phyloP scores from a whole-genome alignment of 2,329 filamentous ascomycete species.

The Aspergillus quadrilineatus region DNA sequence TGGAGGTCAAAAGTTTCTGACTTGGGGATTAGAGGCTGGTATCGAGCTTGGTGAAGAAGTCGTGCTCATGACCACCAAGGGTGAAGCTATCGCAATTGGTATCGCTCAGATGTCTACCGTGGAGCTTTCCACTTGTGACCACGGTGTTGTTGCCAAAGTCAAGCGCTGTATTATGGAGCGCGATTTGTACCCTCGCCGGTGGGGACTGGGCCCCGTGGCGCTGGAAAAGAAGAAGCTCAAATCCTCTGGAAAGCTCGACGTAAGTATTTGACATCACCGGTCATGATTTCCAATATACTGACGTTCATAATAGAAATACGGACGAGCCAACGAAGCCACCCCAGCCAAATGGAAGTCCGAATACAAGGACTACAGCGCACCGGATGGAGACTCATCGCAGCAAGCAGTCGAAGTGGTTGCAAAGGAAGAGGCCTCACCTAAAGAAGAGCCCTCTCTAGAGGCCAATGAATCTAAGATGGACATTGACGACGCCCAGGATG shows the following conservation, averaged over 20 bases:
- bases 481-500: slow-evolving; percentile 43
- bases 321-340: slow-evolving; percentile 86
- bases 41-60: slow-evolving; percentile 97
- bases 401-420: slow-evolving; percentile 47
- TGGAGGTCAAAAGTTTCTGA: background rate
- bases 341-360: slow-evolving; percentile 88
- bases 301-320: slow-evolving; percentile 67
- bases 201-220: slow-evolving; percentile 91
- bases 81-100: slow-evolving; percentile 93
- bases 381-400: slow-evolving; percentile 45
- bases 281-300: slow-evolving; percentile 25
- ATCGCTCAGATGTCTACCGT: slow-evolving; percentile 98
- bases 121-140: slow-evolving; percentile 93
- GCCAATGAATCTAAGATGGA: slow-evolving; percentile 42
- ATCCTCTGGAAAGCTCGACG: slow-evolving; percentile 92
- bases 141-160: slow-evolving; percentile 96
- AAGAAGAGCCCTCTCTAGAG: slow-evolving; percentile 30
- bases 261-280: slow-evolving; percentile 37
- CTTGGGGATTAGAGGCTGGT: slow-evolving; percentile 62
- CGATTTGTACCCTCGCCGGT: slow-evolving; percentile 92
- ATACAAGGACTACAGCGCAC: slow-evolving; percentile 83
- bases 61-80: slow-evolving; percentile 98
- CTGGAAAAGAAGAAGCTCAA: slow-evolving; percentile 99
- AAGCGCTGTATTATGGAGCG: slow-evolving; percentile 99
- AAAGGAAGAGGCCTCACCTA: slow-evolving; percentile 34